phyloP scores from a whole-genome alignment of 108 stramenopile species.

The Licmophora abbreviata region DNA sequence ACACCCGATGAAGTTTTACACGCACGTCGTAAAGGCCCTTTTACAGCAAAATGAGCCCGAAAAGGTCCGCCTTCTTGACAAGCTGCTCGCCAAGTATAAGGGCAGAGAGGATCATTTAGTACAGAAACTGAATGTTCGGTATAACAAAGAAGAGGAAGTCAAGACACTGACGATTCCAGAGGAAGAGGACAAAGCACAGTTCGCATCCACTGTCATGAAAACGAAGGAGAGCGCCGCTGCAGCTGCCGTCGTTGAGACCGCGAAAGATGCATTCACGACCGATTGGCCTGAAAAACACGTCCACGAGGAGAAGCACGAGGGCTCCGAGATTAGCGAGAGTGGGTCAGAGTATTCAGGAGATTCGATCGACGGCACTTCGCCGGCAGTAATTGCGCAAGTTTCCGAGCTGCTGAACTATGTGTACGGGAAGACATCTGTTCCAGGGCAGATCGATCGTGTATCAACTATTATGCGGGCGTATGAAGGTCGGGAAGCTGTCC shows the following conservation, averaged over 20 bases:
- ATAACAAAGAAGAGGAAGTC: constrained; percentile 46
- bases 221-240: constrained; percentile 35
- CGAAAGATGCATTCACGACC: not conserved
- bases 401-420: constrained; percentile 85
- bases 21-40: constrained; percentile 59
- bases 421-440: constrained; percentile 84
- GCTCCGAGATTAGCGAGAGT: constrained; percentile 9
- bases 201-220: constrained; percentile 53
- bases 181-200: constrained; percentile 26
- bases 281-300: constrained; percentile 46
- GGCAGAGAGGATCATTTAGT: constrained; percentile 81
- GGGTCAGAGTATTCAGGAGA: constrained; percentile 50
- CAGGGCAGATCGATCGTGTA: constrained; percentile 86
- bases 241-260: constrained; percentile 16
- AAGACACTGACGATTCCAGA: constrained; percentile 22
- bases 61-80: constrained; percentile 75
- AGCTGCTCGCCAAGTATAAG: constrained; percentile 78
- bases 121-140: constrained; percentile 70
- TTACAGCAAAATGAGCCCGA: constrained; percentile 79
- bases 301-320: constrained; percentile 46
- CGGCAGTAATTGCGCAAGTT: constrained; percentile 86
- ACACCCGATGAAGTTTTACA: constrained; percentile 70
- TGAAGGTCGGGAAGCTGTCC: constrained; percentile 84
- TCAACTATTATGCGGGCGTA: constrained; percentile 88
- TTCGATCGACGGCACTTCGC: constrained; percentile 79